Base-by-base conservation (phyloP, 2,329 filamentous ascomycete genomes). In the Blastomyces parvus region DNA sequence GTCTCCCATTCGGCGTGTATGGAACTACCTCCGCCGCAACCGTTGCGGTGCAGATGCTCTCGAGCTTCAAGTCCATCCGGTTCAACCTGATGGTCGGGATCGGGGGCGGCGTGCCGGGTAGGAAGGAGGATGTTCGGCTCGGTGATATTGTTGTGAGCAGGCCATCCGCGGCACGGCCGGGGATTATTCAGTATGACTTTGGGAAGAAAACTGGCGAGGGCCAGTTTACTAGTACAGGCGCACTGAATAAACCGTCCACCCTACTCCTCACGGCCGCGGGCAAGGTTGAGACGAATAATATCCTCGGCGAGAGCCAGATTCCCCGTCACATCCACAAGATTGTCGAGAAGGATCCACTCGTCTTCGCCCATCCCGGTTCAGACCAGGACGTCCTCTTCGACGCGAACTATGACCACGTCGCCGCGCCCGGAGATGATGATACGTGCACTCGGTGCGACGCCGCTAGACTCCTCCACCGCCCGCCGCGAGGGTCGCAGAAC, bases 321-420 rank as follows among this genome's bases (percentile, higher is more conserved):
- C 36, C 55, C 17, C 5, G 30, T 48, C 59, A 65, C 57, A 59
- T 70, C 56, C 67, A 62, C 55, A 62, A 68, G 62, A 65, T 66
- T 38, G 42, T 66, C 48, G 53, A 60, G 53, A 69, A 67, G 67
- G 67, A 69, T 55, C 63, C 66, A 50, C 22, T 58, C 7, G 22
- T 46, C 33, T 64, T 62, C 44, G 22, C 50, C 46, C 53, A 46
- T 48, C 60, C 50, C 4, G 63, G 60, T 36, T 59, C 62, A 44
- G 65, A 68, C 36, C 63, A 67, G 50, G 69, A 70, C 56, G 27
- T 65, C 59, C 66, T 70, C 58, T 70, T 70, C 62, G 64, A 70
- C 22, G 25, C 65, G 50, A 36, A 68, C 36, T 69, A 68, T 64
- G 59, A 62, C 59, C 69, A 70, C 55, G 25, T 13, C 56, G 9